Evolutionary conservation across 371 early-diverging fungal species (phyloP).

Genomic region (Capillidium rhysosporum): DNA sequence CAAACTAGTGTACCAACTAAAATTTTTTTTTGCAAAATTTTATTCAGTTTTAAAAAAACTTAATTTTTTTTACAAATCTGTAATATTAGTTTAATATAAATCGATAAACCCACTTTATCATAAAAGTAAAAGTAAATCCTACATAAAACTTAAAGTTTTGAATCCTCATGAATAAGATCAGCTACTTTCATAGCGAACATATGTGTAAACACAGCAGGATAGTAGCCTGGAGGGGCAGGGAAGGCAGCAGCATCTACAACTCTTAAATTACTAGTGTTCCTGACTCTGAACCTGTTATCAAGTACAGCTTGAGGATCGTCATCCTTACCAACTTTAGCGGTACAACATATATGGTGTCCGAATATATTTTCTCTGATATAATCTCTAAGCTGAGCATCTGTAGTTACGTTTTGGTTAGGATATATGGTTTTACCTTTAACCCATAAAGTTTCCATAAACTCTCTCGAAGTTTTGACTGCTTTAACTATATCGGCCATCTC

Average conservation of each 20-base stretch:
- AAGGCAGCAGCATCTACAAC: conserved; percentile 26
- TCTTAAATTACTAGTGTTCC: conserved; percentile 17
- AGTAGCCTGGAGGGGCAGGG: conserved; percentile 14
- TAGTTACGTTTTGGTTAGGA: not conserved
- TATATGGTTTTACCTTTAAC: not conserved
- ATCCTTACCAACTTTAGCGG: conserved; percentile 15
- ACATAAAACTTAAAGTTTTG: not conserved
- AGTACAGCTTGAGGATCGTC: conserved; percentile 17
- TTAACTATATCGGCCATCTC: not conserved
- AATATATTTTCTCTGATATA: conserved; percentile 8
- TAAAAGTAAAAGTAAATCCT: too few species aligned
- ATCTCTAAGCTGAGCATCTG: not conserved
- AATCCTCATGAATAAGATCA: conserved; percentile 4
- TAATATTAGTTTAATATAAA: too few species aligned
- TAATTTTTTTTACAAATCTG: too few species aligned
- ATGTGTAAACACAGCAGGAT: conserved; percentile 9
- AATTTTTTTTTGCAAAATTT: too few species aligned
- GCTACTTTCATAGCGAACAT: conserved; percentile 14
- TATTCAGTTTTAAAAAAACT: too few species aligned
- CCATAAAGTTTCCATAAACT: not conserved
- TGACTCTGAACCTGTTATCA: conserved; percentile 17
- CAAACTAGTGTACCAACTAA: too few species aligned
- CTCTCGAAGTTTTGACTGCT: not conserved
- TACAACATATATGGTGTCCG: conserved; percentile 12
- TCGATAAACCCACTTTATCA: too few species aligned